Evolutionary conservation across 306 rosid genomes (phyloP).

Genomic region (Albizia julibrissin): DNA sequence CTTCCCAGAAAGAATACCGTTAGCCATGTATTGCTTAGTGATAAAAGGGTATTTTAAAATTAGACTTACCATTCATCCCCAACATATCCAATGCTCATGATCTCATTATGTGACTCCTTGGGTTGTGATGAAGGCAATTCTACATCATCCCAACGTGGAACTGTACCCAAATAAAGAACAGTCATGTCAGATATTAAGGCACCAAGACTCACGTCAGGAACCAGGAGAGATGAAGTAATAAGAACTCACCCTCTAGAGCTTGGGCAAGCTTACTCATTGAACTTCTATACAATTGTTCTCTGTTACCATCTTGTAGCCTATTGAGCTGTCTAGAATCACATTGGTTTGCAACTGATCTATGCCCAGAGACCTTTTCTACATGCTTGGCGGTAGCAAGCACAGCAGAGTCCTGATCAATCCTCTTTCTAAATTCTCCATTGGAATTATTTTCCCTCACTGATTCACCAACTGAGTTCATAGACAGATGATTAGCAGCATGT

Average conservation of each 20-base stretch:
- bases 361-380: constrained; percentile 34
- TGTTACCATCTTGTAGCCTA: constrained; percentile 36
- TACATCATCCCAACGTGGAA: constrained; percentile 78
- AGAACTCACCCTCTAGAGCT: constrained; percentile 62
- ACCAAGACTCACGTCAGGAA: neutral
- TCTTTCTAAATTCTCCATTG: constrained; percentile 45
- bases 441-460: constrained; percentile 30
- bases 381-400: constrained; percentile 48
- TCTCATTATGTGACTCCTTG: constrained; percentile 38
- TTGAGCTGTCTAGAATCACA: constrained; percentile 31
- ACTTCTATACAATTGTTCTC: constrained; percentile 42
- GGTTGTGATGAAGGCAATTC: constrained; percentile 49
- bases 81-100: constrained; percentile 60
- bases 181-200: constrained; percentile 12
- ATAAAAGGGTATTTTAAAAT: neutral
- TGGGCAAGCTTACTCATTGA: constrained; percentile 44
- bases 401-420: constrained; percentile 41
- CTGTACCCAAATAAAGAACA: constrained; percentile 47
- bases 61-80: constrained; percentile 75
- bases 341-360: constrained; percentile 33
- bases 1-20: neutral
- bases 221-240: neutral
- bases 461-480: constrained; percentile 30
- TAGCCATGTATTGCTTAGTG: neutral
- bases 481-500: constrained; percentile 30